phyloP scores from a whole-genome alignment of 371 early-diverging fungal species.

The Amoeboradix gromovi region DNA sequence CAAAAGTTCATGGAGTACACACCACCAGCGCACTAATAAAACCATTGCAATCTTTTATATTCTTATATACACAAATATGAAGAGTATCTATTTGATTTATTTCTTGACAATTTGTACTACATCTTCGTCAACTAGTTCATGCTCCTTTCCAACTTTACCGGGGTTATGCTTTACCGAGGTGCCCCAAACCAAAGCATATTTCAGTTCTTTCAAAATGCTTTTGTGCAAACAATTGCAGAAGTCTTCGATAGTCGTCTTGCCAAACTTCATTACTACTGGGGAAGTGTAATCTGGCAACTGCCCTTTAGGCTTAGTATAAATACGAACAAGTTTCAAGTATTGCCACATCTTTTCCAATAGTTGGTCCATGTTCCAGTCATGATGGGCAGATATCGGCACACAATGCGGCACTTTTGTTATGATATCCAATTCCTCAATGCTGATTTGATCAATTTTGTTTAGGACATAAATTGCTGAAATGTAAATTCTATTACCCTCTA shows the following conservation, averaged over 20 bases:
- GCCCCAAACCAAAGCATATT: constrained; percentile 96
- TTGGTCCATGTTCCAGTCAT: constrained; percentile 94
- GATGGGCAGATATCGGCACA: constrained; percentile 84
- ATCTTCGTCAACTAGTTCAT: constrained; percentile 81
- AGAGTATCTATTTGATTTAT: no score
- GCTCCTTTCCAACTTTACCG: constrained; percentile 95
- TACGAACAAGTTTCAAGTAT: constrained; percentile 49
- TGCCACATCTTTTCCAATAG: constrained; percentile 78
- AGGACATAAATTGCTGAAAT: constrained; percentile 81
- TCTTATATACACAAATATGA: no score
- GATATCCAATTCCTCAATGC: constrained; percentile 68
- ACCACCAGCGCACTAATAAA: no score
- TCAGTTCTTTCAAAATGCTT: constrained; percentile 78
- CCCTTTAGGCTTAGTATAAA: constrained; percentile 96
- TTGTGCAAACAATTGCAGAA: constrained; percentile 96
- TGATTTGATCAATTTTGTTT: constrained; percentile 94
- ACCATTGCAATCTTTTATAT: no score
- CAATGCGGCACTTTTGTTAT: constrained; percentile 49
- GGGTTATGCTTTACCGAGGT: constrained; percentile 89
- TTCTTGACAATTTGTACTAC: constrained; percentile 92
- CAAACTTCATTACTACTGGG: constrained; percentile 71
- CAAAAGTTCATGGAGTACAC: no score
- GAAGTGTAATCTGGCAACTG: constrained; percentile 81
- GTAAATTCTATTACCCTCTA: constrained; percentile 84
- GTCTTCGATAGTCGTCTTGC: constrained; percentile 51